Evolutionary conservation across 192 early-diverging fungal genomes (phyloP).

Genomic region (Mortierella alpina): DNA sequence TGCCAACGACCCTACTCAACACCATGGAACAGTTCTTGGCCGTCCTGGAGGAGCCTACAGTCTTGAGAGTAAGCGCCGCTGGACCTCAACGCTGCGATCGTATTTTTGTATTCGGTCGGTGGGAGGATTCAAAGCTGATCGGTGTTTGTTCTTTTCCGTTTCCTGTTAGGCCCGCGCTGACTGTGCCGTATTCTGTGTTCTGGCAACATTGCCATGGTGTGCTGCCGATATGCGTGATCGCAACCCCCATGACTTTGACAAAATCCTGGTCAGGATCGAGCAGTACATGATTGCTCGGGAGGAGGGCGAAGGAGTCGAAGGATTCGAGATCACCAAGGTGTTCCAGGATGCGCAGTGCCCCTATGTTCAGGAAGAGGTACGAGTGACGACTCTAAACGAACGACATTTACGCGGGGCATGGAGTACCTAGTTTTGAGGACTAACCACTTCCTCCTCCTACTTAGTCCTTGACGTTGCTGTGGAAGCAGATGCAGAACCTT

Average conservation of each 20-base stretch:
- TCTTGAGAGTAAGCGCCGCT: conserved; percentile 33
- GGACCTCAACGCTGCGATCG: neutral
- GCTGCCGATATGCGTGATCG: conserved; percentile 62
- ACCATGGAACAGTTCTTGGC: conserved; percentile 75
- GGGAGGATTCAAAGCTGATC: neutral
- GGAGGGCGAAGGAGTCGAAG: conserved; percentile 42
- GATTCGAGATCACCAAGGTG: conserved; percentile 45
- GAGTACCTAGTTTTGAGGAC: neutral
- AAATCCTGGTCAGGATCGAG: conserved; percentile 58
- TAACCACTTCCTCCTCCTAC: neutral
- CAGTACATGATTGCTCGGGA: conserved; percentile 62
- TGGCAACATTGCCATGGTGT: conserved; percentile 82
- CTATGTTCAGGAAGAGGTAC: conserved; percentile 50
- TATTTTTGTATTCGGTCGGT: neutral
- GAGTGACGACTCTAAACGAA: neutral
- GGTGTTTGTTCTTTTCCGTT: neutral
- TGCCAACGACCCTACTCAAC: conserved; percentile 68
- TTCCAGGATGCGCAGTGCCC: conserved; percentile 49
- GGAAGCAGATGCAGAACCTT: conserved; percentile 59
- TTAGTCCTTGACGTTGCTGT: conserved; percentile 50
- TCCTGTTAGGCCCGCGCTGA: conserved; percentile 61
- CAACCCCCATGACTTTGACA: conserved; percentile 60
- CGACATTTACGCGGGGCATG: neutral
- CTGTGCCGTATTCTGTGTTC: conserved; percentile 78
- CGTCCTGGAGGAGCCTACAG: conserved; percentile 64